Base-by-base conservation (phyloP, 129 eudicot genomes). In the Apium graveolens region DNA sequence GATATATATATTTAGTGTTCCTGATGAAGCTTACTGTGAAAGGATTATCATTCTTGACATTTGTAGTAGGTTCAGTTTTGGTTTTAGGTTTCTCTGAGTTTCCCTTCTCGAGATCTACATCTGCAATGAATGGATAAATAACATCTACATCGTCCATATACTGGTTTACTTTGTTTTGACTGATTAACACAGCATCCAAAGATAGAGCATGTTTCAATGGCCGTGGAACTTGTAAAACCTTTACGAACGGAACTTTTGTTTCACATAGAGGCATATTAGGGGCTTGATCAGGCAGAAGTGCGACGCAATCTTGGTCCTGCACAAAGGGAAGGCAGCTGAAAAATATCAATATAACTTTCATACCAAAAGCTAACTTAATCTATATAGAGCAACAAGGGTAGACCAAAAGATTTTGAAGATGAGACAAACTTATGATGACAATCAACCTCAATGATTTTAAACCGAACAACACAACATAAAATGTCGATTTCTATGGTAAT, bases 61-160 rank as follows among this genome's bases (percentile, higher is more conserved):
- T 77, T 43, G 53, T 85, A 77, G 53, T 53, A 68, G 82, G 49
- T 63, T 86, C 91, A 53, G 80, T 88, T 32, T 62, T 85, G 78
- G 78, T 69, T 81, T 81, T 85, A 24, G 83, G 70, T 38, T 74
- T 80, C 73, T 83, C 98, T 37, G 78, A 57, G 55, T 70, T 88
- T 51, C 88, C 96, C 27, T 87, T 85, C 87, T 91, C 97, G 74
- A 85, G 66, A 82, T 93, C 96, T 24, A 82, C 81, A 75, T 85
- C 89, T 24, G 80, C n/a, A 73, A 55, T 20, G 70, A 90, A 87
- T 42, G 90, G 85, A 34, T 82, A 78, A 86, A 83, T 84, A 20
- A 83, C 78, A 79, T 80, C 87, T 51, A 82, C 83, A 44, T 83
- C 80, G 68, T 86, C 90, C 85, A 80, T 84, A 80, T 78, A 83